phyloP scores from a whole-genome alignment of 768 basidiomycete species.

The Cystobasidium ongulense region DNA sequence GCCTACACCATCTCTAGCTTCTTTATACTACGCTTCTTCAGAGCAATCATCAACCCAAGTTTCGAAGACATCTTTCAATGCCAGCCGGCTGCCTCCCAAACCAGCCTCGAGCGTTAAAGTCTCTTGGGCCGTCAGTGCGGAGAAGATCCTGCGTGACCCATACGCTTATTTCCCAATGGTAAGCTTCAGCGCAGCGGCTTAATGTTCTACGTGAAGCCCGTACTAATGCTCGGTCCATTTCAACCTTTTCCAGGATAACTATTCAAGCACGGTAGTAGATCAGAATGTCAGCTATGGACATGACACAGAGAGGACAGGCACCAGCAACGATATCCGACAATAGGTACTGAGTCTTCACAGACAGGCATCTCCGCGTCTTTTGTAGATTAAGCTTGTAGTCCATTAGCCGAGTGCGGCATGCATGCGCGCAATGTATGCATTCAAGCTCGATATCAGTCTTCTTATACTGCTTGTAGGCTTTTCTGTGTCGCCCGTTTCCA shows the following conservation, averaged over 20 bases:
- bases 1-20: constrained; percentile 22
- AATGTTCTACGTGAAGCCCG: no score
- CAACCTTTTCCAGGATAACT: neutral
- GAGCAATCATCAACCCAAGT: neutral
- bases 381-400: neutral
- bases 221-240: neutral
- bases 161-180: constrained; percentile 29
- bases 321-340: neutral
- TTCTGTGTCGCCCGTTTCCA: no score
- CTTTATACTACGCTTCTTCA: constrained; percentile 25
- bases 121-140: neutral
- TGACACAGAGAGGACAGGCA: constrained; percentile 22
- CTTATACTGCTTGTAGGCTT: no score
- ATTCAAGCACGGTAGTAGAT: constrained; percentile 18
- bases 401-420: neutral
- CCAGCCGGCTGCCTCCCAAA: constrained; percentile 12
- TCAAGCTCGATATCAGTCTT: neutral
- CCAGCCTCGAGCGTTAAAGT: constrained; percentile 12
- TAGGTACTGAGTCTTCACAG: neutral
- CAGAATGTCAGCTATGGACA: constrained; percentile 7
- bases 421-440: neutral
- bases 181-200: no score
- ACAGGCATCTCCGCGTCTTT: neutral
- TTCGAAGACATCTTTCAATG: neutral
- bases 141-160: constrained; percentile 1